Conservation (phyloP, 352 stramenopile genomes). For the Globisporangium ultimum region DNA sequence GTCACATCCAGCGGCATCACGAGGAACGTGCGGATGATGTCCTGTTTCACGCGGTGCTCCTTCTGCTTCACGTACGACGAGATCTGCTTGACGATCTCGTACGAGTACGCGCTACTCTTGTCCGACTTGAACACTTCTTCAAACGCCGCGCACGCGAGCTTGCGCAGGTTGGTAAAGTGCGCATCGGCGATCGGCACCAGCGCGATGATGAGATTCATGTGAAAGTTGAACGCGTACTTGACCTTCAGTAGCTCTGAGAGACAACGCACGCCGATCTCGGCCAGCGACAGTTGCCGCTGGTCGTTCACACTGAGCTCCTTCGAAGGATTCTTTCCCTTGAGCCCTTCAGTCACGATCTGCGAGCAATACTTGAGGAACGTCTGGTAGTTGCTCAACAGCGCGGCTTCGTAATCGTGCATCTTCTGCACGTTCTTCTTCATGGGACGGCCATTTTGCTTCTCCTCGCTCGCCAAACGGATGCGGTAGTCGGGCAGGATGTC, state of each 20-base stretch:
- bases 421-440: slow-evolving; percentile 87
- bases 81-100: slow-evolving; percentile 83
- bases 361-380: slow-evolving; percentile 78
- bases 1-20: slow-evolving; percentile 81
- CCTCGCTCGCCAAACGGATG: slow-evolving; percentile 87
- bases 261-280: slow-evolving; percentile 69
- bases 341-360: slow-evolving; percentile 50
- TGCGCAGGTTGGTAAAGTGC: slow-evolving; percentile 44
- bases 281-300: slow-evolving; percentile 46
- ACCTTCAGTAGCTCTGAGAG: slow-evolving; percentile 75
- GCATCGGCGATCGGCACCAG: slow-evolving; percentile 80
- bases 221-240: slow-evolving; percentile 88
- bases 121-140: slow-evolving; percentile 70
- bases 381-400: slow-evolving; percentile 81
- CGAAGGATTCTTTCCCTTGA: slow-evolving; percentile 52
- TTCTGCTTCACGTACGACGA: slow-evolving; percentile 83
- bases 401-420: slow-evolving; percentile 80
- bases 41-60: slow-evolving; percentile 72
- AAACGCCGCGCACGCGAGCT: slow-evolving; percentile 61
- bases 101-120: slow-evolving; percentile 60
- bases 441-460: slow-evolving; percentile 78
- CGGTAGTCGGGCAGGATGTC: slow-evolving; percentile 95
- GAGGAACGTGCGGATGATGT: slow-evolving; percentile 75
- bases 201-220: slow-evolving; percentile 79
- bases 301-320: slow-evolving; percentile 31